These are phyloP conservation scores for Cymbopogon citratus DNA, from an alignment of 176 grass and related monocot species.

Conservation along the genomic window DNA sequence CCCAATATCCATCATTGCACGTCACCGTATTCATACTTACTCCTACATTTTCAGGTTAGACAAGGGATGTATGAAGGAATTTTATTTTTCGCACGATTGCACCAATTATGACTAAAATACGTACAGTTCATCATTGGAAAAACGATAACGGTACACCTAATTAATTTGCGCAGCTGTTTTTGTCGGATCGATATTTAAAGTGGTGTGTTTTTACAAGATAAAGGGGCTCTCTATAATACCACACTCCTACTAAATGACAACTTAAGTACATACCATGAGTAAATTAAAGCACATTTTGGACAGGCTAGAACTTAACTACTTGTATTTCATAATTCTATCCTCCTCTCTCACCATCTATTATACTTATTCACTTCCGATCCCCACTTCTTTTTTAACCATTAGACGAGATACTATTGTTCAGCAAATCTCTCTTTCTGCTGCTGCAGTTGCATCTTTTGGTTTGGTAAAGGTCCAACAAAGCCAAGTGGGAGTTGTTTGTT, in stretches of 20 bases:
- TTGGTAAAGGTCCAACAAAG: slow-evolving; percentile 42
- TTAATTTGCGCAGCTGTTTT: neutral
- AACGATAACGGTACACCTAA: neutral
- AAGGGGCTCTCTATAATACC: neutral
- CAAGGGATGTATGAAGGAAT: neutral
- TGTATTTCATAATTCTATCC: neutral
- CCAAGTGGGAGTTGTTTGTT: slow-evolving; percentile 48
- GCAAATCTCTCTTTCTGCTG: slow-evolving; percentile 19
- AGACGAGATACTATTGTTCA: slow-evolving; percentile 13
- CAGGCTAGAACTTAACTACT: too few species aligned
- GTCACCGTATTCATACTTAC: neutral
- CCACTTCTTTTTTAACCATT: neutral
- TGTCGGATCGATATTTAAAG: neutral
- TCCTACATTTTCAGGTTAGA: neutral
- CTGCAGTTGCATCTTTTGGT: slow-evolving; percentile 34
- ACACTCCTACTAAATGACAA: neutral
- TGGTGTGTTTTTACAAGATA: neutral
- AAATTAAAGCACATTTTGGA: neutral
- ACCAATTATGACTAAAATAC: neutral
- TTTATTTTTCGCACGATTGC: neutral
- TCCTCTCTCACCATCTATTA: neutral
- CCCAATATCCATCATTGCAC: neutral
- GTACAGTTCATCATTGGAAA: neutral
- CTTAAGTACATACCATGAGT: neutral
- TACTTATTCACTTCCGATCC: too few species aligned